Percentiles rank a stretch among this genome's conserved stretches.
Evolutionary conservation across 2,329 filamentous ascomycete species (phyloP).

Genomic region (Hirsutella thompsonii): DNA sequence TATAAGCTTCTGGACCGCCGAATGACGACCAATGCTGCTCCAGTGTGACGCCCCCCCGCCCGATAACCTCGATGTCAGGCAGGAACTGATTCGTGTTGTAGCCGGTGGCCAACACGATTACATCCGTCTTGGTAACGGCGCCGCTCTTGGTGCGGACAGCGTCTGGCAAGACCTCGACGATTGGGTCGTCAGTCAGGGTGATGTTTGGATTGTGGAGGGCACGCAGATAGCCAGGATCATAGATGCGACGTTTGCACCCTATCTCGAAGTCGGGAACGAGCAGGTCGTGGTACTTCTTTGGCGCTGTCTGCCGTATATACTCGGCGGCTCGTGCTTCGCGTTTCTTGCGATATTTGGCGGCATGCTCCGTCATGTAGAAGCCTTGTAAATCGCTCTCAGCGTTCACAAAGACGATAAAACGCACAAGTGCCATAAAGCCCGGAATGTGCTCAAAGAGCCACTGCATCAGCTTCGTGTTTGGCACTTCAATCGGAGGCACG

Average conservation of each 20-base stretch:
- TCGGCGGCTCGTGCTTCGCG: constrained; percentile 24
- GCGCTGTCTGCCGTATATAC: constrained; percentile 30
- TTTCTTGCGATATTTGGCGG: constrained; percentile 19
- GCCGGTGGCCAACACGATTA: constrained; percentile 49
- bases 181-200: constrained; percentile 30
- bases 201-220: constrained; percentile 36
- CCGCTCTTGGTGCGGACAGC: constrained; percentile 23
- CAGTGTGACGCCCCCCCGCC: constrained; percentile 34
- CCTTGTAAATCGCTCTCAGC: constrained; percentile 17
- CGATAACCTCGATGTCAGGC: constrained; percentile 37
- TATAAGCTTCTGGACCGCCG: constrained; percentile 50
- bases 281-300: constrained; percentile 46
- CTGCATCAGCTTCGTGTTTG: constrained; percentile 7
- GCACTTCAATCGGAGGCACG: constrained; percentile 16
- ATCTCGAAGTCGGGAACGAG: constrained; percentile 49
- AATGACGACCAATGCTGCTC: constrained; percentile 42
- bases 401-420: constrained; percentile 26
- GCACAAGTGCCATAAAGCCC: constrained; percentile 24
- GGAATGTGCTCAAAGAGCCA: constrained; percentile 33
- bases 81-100: constrained; percentile 44
- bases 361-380: constrained; percentile 27
- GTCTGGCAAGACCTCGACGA: constrained; percentile 31
- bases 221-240: constrained; percentile 41
- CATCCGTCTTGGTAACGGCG: constrained; percentile 36
- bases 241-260: constrained; percentile 52